Percentiles rank a stretch among this genome's conserved stretches.
Evolutionary conservation across 768 basidiomycete genomes (phyloP).

Genomic region (Leccinum variicolor): DNA sequence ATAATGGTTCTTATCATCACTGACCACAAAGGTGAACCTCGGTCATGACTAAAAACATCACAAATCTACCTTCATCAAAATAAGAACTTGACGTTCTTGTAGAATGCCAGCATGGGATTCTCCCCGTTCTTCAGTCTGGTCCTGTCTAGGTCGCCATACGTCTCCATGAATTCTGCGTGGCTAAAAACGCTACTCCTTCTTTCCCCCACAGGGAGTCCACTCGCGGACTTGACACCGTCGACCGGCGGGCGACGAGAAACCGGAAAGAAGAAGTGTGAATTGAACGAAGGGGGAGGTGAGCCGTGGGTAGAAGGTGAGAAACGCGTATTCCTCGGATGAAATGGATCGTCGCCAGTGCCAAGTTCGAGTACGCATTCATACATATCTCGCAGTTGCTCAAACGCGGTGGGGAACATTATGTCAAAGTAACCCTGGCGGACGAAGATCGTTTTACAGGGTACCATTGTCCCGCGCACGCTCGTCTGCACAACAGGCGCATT

Average conservation of each 20-base stretch:
- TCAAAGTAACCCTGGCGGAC: conserved; percentile 97
- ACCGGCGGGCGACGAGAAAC: conserved; percentile 51
- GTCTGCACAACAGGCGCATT: conserved; percentile 96
- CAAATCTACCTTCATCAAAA: conserved; percentile 46
- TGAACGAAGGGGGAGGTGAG: conserved; percentile 49
- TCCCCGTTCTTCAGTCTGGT: conserved; percentile 79
- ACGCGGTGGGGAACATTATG: conserved; percentile 97
- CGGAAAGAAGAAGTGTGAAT: conserved; percentile 67
- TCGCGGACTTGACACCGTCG: conserved; percentile 71
- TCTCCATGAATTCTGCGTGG: conserved; percentile 85
- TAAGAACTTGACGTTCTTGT: conserved; percentile 91
- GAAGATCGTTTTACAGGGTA: conserved; percentile 86
- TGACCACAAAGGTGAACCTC: not conserved
- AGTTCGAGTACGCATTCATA: conserved; percentile 78
- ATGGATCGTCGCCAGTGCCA: conserved; percentile 19
- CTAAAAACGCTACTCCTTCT: conserved; percentile 80
- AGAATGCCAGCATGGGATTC: conserved; percentile 86
- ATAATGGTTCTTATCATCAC: not conserved
- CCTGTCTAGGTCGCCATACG: conserved; percentile 70
- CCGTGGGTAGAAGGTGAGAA: conserved; percentile 51
- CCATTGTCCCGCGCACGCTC: conserved; percentile 75
- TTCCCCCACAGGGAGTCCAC: conserved; percentile 77
- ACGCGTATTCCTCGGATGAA: conserved; percentile 33
- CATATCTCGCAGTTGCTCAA: conserved; percentile 80
- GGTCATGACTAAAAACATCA: not conserved